phyloP scores from a whole-genome alignment of 2,329 filamentous ascomycete genomes.

The Blumeria hordei region DNA sequence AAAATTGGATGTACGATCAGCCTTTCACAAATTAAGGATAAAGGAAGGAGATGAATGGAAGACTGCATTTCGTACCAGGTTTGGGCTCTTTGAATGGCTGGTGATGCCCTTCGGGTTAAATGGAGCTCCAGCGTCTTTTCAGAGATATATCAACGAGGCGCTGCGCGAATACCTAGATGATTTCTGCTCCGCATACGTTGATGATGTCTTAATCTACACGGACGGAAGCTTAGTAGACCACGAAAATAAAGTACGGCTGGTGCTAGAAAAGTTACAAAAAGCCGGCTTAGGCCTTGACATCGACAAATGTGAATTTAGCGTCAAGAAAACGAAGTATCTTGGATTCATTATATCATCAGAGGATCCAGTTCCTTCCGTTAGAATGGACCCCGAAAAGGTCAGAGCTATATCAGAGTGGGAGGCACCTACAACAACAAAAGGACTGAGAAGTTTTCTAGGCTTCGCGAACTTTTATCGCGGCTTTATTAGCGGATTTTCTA shows the following conservation, averaged over 20 bases:
- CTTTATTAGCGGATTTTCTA: background rate
- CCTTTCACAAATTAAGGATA: too few relatives aligned
- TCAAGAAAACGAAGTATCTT: background rate
- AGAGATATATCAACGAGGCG: too few relatives aligned
- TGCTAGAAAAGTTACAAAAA: background rate
- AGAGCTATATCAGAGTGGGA: background rate
- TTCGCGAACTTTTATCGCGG: background rate
- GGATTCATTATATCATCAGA: background rate
- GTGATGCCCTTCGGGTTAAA: too few relatives aligned
- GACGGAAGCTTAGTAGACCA: background rate
- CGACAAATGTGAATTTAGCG: background rate
- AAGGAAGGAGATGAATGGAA: too few relatives aligned
- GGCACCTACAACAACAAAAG: background rate
- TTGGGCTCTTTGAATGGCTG: too few relatives aligned
- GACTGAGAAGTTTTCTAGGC: background rate
- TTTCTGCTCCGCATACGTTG: background rate
- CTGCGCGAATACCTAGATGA: too few relatives aligned
- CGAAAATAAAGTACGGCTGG: background rate
- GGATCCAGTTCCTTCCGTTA: background rate
- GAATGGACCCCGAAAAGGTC: conserved; percentile 1
- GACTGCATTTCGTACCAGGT: too few relatives aligned
- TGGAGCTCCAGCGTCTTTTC: too few relatives aligned
- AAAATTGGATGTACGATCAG: too few relatives aligned
- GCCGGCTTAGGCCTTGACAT: background rate
- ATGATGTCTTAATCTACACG: background rate